phyloP scores from a whole-genome alignment of 768 basidiomycete genomes.

The Lactarius vividus region DNA sequence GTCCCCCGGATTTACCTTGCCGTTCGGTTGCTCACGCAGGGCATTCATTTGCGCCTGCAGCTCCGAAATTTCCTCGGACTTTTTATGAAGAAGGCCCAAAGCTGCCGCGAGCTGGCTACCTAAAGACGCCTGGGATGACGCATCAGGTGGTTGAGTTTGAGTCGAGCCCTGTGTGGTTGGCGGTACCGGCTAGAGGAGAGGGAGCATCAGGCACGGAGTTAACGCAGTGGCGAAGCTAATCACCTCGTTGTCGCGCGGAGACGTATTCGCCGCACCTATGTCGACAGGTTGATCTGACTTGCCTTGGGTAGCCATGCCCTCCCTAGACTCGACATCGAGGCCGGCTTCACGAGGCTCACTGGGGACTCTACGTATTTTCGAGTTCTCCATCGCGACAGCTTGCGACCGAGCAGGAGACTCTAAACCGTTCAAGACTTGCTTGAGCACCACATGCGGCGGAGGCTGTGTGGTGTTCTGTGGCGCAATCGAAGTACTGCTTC shows the following conservation, averaged over 20 bases:
- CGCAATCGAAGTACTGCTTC: not conserved
- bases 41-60: conserved; percentile 15
- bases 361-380: not conserved
- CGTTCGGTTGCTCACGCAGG: not conserved
- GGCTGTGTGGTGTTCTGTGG: conserved; percentile 9
- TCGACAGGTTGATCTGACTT: not conserved
- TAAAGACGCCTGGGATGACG: conserved; percentile 6
- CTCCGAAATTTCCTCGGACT: conserved; percentile 24
- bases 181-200: conserved; percentile 17
- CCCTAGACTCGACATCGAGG: not conserved
- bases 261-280: not conserved
- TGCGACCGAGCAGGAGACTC: conserved; percentile 14
- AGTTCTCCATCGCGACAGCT: not conserved
- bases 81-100: conserved; percentile 22
- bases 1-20: not conserved
- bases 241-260: conserved; percentile 6
- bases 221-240: not conserved
- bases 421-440: conserved; percentile 8
- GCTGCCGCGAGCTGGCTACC: conserved; percentile 21
- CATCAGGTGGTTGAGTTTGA: conserved; percentile 14
- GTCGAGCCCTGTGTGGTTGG: conserved; percentile 16
- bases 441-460: conserved; percentile 10
- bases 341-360: not conserved
- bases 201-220: not conserved
- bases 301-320: not conserved